Conservation (phyloP, 2,329 filamentous ascomycete species). For the Penicillium brasilianum region DNA sequence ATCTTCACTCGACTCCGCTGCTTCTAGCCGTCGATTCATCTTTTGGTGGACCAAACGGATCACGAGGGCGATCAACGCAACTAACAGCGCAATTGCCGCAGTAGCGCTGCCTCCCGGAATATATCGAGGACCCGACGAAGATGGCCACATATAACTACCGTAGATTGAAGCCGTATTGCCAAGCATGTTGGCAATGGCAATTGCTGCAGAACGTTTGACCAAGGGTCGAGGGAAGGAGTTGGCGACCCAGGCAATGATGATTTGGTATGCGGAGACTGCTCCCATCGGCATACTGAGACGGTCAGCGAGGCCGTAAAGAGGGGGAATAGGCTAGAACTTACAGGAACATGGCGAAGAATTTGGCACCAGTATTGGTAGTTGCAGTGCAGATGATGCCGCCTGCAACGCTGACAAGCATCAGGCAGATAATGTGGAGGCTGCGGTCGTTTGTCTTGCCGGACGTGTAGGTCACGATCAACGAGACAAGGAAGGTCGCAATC, state of each 20-base stretch:
- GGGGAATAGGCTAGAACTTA: conserved; percentile 12
- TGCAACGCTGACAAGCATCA: conserved; percentile 58
- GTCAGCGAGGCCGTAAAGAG: neutral
- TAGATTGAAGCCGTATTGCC: conserved; percentile 50
- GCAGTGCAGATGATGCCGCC: conserved; percentile 63
- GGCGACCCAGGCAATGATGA: conserved; percentile 53
- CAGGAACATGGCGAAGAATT: conserved; percentile 68
- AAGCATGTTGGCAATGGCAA: conserved; percentile 51
- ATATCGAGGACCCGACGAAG: conserved; percentile 44
- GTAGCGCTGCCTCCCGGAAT: conserved; percentile 44
- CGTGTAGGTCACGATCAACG: conserved; percentile 60
- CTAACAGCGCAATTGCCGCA: conserved; percentile 41
- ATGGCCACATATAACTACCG: conserved; percentile 45
- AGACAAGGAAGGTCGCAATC: conserved; percentile 61
- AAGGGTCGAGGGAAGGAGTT: conserved; percentile 50
- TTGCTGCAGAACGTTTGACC: conserved; percentile 51
- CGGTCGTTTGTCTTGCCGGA: conserved; percentile 61
- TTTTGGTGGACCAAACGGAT: conserved; percentile 40
- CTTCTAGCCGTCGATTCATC: conserved; percentile 43
- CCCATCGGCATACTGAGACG: conserved; percentile 59
- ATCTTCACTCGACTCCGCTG: conserved; percentile 20
- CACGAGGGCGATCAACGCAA: conserved; percentile 41
- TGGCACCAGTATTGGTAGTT: conserved; percentile 56
- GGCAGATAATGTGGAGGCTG: conserved; percentile 60
- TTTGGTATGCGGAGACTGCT: conserved; percentile 51